Conservation (phyloP, 208 protist species). For the Entamoeba invadens region DNA sequence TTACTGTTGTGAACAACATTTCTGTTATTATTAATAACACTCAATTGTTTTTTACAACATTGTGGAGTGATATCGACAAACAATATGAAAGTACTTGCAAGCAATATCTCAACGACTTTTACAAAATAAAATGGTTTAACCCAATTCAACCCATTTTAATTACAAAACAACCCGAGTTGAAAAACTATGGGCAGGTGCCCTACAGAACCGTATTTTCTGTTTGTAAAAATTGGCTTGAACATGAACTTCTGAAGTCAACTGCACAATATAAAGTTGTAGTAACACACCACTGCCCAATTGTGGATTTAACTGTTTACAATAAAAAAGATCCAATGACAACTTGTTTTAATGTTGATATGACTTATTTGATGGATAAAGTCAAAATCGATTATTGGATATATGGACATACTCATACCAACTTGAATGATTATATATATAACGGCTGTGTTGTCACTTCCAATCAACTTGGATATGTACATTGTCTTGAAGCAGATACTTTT, state of each 20-base stretch:
- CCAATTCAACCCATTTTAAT: neutral
- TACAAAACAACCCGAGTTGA: neutral
- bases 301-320: neutral
- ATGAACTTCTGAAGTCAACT: neutral
- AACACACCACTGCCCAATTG: neutral
- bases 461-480: neutral
- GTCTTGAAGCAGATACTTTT: too few species aligned
- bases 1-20: neutral
- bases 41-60: neutral
- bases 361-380: neutral
- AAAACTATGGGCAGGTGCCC: neutral
- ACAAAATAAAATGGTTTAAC: neutral
- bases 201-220: neutral
- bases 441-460: neutral
- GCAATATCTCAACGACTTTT: neutral
- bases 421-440: neutral
- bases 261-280: neutral
- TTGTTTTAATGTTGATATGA: neutral
- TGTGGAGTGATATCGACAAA: neutral
- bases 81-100: neutral
- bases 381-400: neutral
- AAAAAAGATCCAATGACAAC: neutral
- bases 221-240: neutral
- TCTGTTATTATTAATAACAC: neutral
- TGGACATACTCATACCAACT: neutral